phyloP scores from a whole-genome alignment of 1,139 yeast genomes.

The Arxiozyma slooffiae region DNA sequence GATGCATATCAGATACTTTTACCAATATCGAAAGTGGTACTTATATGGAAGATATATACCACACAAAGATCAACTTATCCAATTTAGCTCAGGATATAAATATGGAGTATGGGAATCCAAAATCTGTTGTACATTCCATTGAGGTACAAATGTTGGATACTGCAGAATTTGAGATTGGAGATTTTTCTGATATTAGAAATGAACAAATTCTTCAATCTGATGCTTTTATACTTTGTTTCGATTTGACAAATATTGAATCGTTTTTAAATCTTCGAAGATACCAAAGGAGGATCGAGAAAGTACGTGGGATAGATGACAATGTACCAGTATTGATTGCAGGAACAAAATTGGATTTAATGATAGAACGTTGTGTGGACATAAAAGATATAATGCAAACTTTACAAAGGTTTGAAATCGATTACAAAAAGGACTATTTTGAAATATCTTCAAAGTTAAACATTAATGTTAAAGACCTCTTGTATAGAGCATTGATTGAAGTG shows the following conservation, averaged over 20 bases:
- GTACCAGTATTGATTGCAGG: constrained; percentile 22
- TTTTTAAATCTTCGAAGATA: constrained; percentile 16
- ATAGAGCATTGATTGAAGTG: constrained; percentile 9
- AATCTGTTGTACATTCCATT: constrained; percentile 2
- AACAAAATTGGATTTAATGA: constrained; percentile 18
- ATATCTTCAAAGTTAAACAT: constrained; percentile 20
- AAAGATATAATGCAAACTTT: constrained; percentile 8
- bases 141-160: constrained; percentile 22
- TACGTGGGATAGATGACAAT: constrained; percentile 12
- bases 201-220: constrained; percentile 25
- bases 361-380: constrained; percentile 9
- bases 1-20: constrained; percentile 18
- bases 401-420: constrained; percentile 12
- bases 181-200: constrained; percentile 17
- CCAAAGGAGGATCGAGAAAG: constrained; percentile 16
- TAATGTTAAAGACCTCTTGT: constrained; percentile 12
- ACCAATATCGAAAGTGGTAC: constrained; percentile 9
- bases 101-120: neutral
- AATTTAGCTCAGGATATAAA: constrained; percentile 5
- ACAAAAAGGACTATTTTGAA: constrained; percentile 16
- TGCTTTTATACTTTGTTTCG: constrained; percentile 25
- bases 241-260: constrained; percentile 17
- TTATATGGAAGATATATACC: constrained; percentile 21
- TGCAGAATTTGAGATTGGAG: constrained; percentile 17
- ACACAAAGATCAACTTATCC: constrained; percentile 10